Percentiles rank a stretch among this genome's conserved stretches.
Evolutionary conservation across 345 rosid genomes (phyloP).

Genomic region (Conringia planisiliqua): DNA sequence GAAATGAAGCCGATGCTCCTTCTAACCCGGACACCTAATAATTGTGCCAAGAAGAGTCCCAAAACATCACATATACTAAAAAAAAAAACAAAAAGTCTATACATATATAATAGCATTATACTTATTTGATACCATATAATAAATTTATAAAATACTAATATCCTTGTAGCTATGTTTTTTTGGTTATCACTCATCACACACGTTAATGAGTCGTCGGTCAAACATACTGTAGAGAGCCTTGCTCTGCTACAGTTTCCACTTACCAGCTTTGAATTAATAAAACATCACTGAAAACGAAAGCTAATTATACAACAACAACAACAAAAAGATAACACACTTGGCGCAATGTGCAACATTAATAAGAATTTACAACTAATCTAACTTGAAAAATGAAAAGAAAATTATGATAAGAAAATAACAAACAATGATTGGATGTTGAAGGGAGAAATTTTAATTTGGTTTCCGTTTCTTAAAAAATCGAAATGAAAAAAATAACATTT

Average conservation of each 20-base stretch:
- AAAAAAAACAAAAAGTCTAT: no score
- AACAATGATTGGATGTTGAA: not conserved
- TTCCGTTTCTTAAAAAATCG: not conserved
- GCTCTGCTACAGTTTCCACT: slow-evolving; percentile 8
- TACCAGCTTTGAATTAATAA: not conserved
- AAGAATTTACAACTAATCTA: not conserved
- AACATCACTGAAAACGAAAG: slow-evolving; percentile 9
- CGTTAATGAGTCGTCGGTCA: slow-evolving; percentile 11
- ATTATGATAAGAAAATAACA: not conserved
- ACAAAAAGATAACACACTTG: not conserved
- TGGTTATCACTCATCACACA: slow-evolving; percentile 5
- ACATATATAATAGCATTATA: not conserved
- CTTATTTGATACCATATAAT: not conserved
- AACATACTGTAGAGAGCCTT: slow-evolving; percentile 18
- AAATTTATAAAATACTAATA: not conserved
- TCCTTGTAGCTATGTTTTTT: not conserved
- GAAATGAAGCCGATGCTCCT: slow-evolving; percentile 26
- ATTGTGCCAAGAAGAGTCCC: slow-evolving; percentile 25
- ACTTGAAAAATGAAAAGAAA: not conserved
- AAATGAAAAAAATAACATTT: not conserved
- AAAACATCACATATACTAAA: not conserved
- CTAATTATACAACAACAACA: not conserved
- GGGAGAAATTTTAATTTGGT: not conserved
- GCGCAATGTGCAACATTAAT: not conserved
- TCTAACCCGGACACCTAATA: slow-evolving; percentile 18